A percentile compares a stretch with the other conserved stretches of the same genome.
Evolutionary conservation across 129 eudicot species (phyloP).

Genomic region (Chrysanthemum seticuspe): DNA sequence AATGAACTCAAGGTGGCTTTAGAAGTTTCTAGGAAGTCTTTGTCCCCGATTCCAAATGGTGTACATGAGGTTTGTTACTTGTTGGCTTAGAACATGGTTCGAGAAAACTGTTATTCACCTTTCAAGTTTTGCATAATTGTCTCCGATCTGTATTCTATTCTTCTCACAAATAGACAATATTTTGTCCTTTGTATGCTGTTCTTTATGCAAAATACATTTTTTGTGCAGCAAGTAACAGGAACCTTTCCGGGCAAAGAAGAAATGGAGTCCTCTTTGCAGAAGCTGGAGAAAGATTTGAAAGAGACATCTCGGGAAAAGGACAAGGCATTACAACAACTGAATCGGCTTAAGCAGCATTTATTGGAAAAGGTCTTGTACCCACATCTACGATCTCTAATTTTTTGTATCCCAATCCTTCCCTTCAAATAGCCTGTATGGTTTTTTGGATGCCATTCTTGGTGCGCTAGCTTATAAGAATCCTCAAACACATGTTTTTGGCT

Average conservation of each 20-base stretch:
- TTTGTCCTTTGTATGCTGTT: slow-evolving; percentile 12
- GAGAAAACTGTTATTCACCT: not conserved
- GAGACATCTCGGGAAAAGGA: slow-evolving; percentile 64
- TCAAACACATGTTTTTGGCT: slow-evolving; percentile 2
- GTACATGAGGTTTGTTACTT: slow-evolving; percentile 59
- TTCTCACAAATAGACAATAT: not conserved
- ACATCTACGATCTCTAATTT: not conserved
- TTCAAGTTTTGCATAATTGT: slow-evolving; percentile 1
- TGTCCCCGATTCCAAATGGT: slow-evolving; percentile 36
- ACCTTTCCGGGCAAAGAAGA: slow-evolving; percentile 65
- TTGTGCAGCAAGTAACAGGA: slow-evolving; percentile 37
- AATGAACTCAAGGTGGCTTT: slow-evolving; percentile 58
- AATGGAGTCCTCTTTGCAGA: slow-evolving; percentile 58
- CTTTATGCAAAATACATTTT: slow-evolving; percentile 22
- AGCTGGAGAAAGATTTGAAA: slow-evolving; percentile 74
- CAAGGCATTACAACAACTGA: slow-evolving; percentile 74
- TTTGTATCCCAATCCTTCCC: not conserved
- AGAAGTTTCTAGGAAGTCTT: slow-evolving; percentile 41
- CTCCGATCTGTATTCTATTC: not conserved
- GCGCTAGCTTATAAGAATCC: not conserved
- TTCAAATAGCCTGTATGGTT: not conserved
- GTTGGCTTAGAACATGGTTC: slow-evolving; percentile 18
- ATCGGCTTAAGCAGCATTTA: slow-evolving; percentile 94
- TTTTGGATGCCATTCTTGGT: not conserved
- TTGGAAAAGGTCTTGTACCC: slow-evolving; percentile 68